A percentile compares a stretch with the other conserved stretches of the same genome.
phyloP scores from a whole-genome alignment of 345 rosid genomes.

The Gossypium bickii region DNA sequence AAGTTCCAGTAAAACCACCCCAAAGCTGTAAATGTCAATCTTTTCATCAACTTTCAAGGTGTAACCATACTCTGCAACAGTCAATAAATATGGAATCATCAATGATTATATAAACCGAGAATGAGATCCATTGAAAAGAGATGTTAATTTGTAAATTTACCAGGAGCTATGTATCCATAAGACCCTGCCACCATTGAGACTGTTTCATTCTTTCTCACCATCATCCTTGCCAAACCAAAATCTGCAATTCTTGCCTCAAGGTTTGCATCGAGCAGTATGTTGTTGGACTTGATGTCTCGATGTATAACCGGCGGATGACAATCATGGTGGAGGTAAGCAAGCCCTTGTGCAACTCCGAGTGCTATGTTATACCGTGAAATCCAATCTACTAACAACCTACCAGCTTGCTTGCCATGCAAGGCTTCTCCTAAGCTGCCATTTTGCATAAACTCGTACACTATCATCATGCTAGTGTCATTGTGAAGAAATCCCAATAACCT shows the following conservation, averaged over 20 bases:
- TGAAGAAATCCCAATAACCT: constrained; percentile 71
- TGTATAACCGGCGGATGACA: neutral
- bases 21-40: constrained; percentile 88
- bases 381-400: neutral
- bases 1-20: constrained; percentile 78
- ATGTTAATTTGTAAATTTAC: neutral
- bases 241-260: constrained; percentile 88
- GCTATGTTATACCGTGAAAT: neutral
- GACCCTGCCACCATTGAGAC: neutral
- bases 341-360: neutral
- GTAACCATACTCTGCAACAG: constrained; percentile 76
- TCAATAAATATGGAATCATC: neutral
- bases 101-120: neutral
- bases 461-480: constrained; percentile 69
- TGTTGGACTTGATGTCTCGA: constrained; percentile 57
- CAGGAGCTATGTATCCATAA: neutral
- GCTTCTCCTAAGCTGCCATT: constrained; percentile 85
- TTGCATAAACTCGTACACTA: constrained; percentile 78
- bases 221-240: constrained; percentile 2
- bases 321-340: neutral
- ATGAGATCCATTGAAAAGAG: neutral
- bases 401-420: constrained; percentile 65
- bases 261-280: constrained; percentile 76
- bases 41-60: constrained; percentile 86
- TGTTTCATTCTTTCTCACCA: neutral